Conservation (phyloP, 2,329 filamentous ascomycete species). For the Botrytis sinoallii region DNA sequence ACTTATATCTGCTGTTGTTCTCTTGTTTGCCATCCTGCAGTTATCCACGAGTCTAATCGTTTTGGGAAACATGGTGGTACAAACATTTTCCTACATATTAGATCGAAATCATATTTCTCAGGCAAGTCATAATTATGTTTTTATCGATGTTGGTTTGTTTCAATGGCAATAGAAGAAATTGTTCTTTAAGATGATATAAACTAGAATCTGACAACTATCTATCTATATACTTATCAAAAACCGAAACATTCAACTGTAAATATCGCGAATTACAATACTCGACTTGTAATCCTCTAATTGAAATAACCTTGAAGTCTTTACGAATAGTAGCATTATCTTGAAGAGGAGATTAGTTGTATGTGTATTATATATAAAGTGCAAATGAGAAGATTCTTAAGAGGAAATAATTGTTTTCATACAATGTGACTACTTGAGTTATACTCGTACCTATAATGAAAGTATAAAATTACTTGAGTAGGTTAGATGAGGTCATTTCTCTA, state of each 20-base stretch:
- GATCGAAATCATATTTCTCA: background rate
- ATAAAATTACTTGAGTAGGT: background rate
- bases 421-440: background rate
- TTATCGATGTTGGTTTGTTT: background rate
- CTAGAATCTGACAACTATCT: background rate
- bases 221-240: background rate
- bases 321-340: background rate
- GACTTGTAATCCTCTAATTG: background rate
- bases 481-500: background rate
- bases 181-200: background rate
- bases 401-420: background rate
- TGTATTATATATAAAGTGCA: background rate
- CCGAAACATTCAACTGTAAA: background rate
- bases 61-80: background rate
- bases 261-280: background rate
- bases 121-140: background rate
- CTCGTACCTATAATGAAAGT: background rate
- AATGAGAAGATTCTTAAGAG: background rate
- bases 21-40: background rate
- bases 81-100: background rate
- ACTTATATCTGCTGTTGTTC: background rate
- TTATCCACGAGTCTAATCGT: background rate
- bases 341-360: background rate
- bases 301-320: background rate
- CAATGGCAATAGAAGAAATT: background rate